Percentiles rank a stretch among this genome's conserved stretches.
Evolutionary conservation across 805 yeast genomes (phyloP).

Genomic region (Saturnispora serradocipensis): DNA sequence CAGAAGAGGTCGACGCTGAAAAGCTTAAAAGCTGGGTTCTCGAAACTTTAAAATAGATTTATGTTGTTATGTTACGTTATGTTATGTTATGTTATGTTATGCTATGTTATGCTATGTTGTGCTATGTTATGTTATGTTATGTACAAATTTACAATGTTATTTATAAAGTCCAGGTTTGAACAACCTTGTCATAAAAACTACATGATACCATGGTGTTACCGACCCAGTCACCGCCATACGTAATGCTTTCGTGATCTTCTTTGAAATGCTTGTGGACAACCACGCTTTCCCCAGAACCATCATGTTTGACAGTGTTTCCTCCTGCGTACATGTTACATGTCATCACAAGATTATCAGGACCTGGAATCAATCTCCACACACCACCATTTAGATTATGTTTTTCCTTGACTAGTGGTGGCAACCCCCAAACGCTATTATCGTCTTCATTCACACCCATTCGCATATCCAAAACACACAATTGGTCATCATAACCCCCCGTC

Average conservation of each 20-base stretch:
- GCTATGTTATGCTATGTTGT: neutral
- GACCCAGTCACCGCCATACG: conserved; percentile 92
- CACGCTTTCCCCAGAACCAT: conserved; percentile 17
- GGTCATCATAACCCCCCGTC: conserved; percentile 93
- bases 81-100: neutral
- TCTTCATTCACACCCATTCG: conserved; percentile 32
- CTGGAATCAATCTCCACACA: conserved; percentile 82
- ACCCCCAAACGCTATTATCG: conserved; percentile 27
- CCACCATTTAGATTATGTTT: conserved; percentile 74
- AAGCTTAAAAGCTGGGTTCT: conserved; percentile 10
- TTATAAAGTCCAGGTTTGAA: conserved; percentile 61
- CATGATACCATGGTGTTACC: conserved; percentile 59
- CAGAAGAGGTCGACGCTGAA: conserved; percentile 9
- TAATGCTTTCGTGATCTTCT: conserved; percentile 81
- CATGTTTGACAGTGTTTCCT: conserved; percentile 53
- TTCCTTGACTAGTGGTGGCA: conserved; percentile 40
- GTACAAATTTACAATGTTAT: neutral
- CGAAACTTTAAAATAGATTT: neutral
- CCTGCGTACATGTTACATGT: conserved; percentile 96
- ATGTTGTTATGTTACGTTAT: neutral
- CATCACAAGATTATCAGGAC: conserved; percentile 40
- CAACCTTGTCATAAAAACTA: conserved; percentile 80
- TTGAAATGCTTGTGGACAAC: conserved; percentile 39
- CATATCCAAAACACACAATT: conserved; percentile 58
- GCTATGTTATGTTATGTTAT: neutral